Conservation (phyloP, 106 monocot genomes). For the Posidonia australis region DNA sequence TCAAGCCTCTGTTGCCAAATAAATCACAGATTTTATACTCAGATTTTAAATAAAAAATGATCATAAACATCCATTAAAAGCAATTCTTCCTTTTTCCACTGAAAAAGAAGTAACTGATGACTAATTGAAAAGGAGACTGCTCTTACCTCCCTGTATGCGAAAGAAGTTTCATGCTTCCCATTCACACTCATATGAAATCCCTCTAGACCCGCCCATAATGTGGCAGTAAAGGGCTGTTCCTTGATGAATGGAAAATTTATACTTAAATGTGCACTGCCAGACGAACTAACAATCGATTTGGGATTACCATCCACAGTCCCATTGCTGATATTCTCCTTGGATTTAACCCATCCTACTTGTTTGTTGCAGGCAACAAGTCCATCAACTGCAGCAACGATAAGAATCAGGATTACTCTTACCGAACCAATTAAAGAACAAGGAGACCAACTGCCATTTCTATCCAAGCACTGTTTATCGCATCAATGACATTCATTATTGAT, state of each 20-base stretch:
- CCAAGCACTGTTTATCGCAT: not conserved
- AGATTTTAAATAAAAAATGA: not conserved
- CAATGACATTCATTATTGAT: too few relatives aligned
- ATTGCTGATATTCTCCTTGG: slow-evolving; percentile 16
- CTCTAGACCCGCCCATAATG: slow-evolving; percentile 65
- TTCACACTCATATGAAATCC: slow-evolving; percentile 89
- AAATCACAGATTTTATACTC: not conserved
- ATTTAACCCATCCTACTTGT: slow-evolving; percentile 19
- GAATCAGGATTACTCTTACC: not conserved
- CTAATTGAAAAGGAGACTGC: not conserved
- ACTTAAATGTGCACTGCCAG: slow-evolving; percentile 19
- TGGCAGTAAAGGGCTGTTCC: slow-evolving; percentile 57
- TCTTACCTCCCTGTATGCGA: slow-evolving; percentile 64
- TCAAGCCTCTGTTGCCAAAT: slow-evolving; percentile 59
- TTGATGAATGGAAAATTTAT: slow-evolving; percentile 51
- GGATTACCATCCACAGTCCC: slow-evolving; percentile 14
- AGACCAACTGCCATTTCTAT: not conserved
- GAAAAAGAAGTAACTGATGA: too few relatives aligned
- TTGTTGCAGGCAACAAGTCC: slow-evolving; percentile 65
- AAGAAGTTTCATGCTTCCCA: slow-evolving; percentile 77
- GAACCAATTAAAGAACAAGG: not conserved
- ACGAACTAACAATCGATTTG: slow-evolving; percentile 10
- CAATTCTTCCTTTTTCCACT: not conserved
- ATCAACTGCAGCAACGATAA: slow-evolving; percentile 39
- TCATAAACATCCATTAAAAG: not conserved